Evolutionary conservation across 2,329 filamentous ascomycete species (phyloP).

Genomic region (Colletotrichum sp.): DNA sequence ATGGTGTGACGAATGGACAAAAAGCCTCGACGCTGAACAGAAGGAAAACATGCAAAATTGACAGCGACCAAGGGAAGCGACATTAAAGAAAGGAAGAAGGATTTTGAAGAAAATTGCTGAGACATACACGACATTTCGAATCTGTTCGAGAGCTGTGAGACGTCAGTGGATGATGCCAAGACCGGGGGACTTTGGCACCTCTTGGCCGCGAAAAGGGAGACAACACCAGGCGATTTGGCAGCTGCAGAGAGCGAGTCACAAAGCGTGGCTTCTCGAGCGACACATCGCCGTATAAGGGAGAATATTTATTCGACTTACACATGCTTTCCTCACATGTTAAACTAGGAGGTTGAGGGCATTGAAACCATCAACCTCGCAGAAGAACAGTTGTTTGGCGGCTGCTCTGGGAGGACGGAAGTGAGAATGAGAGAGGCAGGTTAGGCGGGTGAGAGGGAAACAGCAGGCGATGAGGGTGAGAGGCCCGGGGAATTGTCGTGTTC

Average conservation of each 20-base stretch:
- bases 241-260: not conserved
- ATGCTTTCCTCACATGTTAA: slow-evolving; percentile 47
- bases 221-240: not conserved
- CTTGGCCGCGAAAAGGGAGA: slow-evolving; percentile 27
- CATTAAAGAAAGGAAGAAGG: not conserved
- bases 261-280: not conserved
- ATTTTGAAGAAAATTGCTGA: not conserved
- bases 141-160: slow-evolving; percentile 51
- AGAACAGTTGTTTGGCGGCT: not conserved
- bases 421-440: not conserved
- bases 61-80: not conserved
- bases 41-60: not conserved
- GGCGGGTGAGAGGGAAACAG: not conserved
- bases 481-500: not conserved
- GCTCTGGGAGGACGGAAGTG: not conserved
- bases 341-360: slow-evolving; percentile 26
- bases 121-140: slow-evolving; percentile 57
- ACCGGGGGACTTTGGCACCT: slow-evolving; percentile 29
- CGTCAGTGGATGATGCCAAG: slow-evolving; percentile 40
- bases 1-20: not conserved
- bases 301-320: slow-evolving; percentile 36
- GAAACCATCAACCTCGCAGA: slow-evolving; percentile 18
- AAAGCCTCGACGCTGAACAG: slow-evolving; percentile 4
- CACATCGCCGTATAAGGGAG: not conserved
- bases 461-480: slow-evolving; percentile 1